These are phyloP conservation scores for Metschnikowia borealis DNA, from an alignment of 805 yeast genomes.

Conservation along the genomic window DNA sequence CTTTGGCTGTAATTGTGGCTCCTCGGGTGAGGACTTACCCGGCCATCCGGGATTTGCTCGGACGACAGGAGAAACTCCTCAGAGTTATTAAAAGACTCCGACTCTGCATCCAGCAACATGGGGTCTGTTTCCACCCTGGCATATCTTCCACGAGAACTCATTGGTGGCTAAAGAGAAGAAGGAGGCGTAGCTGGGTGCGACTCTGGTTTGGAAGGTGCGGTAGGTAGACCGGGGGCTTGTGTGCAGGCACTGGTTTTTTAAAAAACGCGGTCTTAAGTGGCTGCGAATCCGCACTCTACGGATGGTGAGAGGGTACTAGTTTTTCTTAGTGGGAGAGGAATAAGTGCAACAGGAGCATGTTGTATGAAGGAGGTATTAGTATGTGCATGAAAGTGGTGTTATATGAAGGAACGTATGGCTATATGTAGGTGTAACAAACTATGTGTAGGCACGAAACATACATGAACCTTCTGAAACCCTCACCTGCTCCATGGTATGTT, in stretches of 20 bases:
- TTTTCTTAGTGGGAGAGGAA: background rate
- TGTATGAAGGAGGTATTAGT: too few relatives aligned
- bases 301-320: background rate
- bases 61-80: background rate
- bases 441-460: too few relatives aligned
- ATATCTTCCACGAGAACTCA: conserved; percentile 4
- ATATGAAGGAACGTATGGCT: too few relatives aligned
- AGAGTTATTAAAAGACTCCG: background rate
- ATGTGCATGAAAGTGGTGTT: too few relatives aligned
- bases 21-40: too few relatives aligned
- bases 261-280: background rate
- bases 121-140: conserved; percentile 1
- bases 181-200: conserved; percentile 2
- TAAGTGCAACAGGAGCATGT: too few relatives aligned
- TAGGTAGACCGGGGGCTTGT: background rate
- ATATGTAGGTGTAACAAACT: too few relatives aligned
- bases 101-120: background rate
- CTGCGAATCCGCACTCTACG: background rate
- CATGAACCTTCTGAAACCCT: too few relatives aligned
- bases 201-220: background rate
- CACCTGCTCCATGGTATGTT: too few relatives aligned
- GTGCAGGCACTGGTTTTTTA: background rate
- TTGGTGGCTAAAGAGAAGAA: conserved; percentile 1
- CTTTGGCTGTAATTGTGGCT: background rate
- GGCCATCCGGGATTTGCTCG: background rate